These are phyloP conservation scores for Candida khao-thaluensis DNA, from an alignment of 805 yeast genomes.

Conservation along the genomic window DNA sequence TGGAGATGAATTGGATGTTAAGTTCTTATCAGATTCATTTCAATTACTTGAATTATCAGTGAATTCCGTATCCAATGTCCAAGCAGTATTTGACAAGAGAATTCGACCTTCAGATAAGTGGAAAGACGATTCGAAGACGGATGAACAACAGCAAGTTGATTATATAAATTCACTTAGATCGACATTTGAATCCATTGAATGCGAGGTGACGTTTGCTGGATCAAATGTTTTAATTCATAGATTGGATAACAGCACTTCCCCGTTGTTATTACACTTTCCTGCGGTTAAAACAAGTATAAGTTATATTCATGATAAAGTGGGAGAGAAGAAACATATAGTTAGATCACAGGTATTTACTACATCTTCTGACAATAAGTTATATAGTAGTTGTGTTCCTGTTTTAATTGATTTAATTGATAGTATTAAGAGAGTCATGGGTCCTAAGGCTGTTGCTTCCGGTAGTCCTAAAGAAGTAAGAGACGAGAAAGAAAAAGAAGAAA, in stretches of 20 bases:
- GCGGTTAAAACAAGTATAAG: conserved; percentile 58
- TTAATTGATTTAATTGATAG: conserved; percentile 56
- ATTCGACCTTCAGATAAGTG: conserved; percentile 15
- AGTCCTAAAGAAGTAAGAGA: background rate
- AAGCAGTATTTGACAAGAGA: conserved; percentile 29
- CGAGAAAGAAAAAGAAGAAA: background rate
- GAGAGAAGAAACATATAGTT: conserved; percentile 42
- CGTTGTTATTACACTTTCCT: conserved; percentile 71
- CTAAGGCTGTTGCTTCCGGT: no score
- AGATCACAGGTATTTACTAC: conserved; percentile 58
- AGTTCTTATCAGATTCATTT: conserved; percentile 56
- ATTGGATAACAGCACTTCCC: conserved; percentile 42
- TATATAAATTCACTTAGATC: conserved; percentile 16
- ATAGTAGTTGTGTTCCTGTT: conserved; percentile 78
- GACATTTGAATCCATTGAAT: conserved; percentile 43
- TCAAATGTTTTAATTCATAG: conserved; percentile 55
- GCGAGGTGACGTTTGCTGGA: conserved; percentile 63
- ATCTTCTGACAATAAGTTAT: conserved; percentile 68
- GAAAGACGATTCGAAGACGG: conserved; percentile 14
- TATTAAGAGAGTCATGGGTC: conserved; percentile 49
- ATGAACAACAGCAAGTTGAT: conserved; percentile 17
- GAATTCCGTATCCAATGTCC: conserved; percentile 46
- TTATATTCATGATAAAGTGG: conserved; percentile 44
- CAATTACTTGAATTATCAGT: conserved; percentile 52
- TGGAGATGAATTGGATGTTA: conserved; percentile 72